A percentile compares a stretch with the other conserved stretches of the same genome.
phyloP scores from a whole-genome alignment of 2,329 filamentous ascomycete species.

The Raffaelea ambrosiae region DNA sequence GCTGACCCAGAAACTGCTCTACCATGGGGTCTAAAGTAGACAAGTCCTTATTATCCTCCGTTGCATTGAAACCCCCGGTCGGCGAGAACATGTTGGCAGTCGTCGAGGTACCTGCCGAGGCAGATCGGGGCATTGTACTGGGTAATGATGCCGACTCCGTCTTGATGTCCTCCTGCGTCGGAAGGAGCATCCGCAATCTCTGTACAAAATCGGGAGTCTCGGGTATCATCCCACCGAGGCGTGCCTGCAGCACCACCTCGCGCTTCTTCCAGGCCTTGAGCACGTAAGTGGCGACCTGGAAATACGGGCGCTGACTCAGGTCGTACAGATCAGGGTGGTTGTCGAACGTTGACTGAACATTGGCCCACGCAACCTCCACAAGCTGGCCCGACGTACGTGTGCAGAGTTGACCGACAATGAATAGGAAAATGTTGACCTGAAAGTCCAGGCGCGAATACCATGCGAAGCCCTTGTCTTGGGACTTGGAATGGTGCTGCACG shows the following conservation, averaged over 20 bases:
- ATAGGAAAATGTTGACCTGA: conserved; percentile 47
- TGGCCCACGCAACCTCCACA: conserved; percentile 45
- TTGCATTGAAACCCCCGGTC: not conserved
- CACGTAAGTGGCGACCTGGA: conserved; percentile 35
- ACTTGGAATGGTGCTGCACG: conserved; percentile 31
- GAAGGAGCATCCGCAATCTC: conserved; percentile 33
- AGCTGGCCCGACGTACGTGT: conserved; percentile 38
- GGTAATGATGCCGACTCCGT: conserved; percentile 15
- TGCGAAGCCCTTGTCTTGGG: conserved; percentile 37
- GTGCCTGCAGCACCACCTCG: conserved; percentile 29
- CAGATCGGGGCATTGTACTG: not conserved
- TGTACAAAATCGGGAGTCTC: conserved; percentile 37
- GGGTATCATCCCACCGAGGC: conserved; percentile 23
- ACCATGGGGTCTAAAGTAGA: conserved; percentile 18
- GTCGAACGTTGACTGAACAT: conserved; percentile 36
- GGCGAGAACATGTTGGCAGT: not conserved
- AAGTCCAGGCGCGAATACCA: conserved; percentile 49
- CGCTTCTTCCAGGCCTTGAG: conserved; percentile 46
- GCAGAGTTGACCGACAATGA: conserved; percentile 45
- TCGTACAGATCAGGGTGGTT: conserved; percentile 44
- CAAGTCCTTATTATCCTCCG: not conserved
- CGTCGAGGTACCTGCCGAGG: not conserved
- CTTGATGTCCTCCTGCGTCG: conserved; percentile 25
- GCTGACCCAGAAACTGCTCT: conserved; percentile 33
- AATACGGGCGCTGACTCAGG: conserved; percentile 33